Conservation (phyloP, 1,284 basidiomycete genomes). For the Boletus sp. region DNA sequence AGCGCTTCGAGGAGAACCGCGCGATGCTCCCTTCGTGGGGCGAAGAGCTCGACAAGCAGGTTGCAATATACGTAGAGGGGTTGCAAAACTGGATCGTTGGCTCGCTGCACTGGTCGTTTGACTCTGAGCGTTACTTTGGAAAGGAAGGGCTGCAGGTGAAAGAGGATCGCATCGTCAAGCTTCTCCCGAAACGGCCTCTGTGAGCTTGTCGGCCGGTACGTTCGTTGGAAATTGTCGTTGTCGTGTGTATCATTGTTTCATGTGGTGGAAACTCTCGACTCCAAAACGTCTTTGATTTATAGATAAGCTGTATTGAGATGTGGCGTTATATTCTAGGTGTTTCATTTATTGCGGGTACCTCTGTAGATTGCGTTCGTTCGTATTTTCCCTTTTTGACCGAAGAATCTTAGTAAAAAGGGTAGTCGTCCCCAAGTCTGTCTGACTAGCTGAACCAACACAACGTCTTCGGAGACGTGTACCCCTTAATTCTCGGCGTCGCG, state of each 20-base stretch:
- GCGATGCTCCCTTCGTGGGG: constrained; percentile 50
- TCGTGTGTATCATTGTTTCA: neutral
- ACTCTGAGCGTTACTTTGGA: constrained; percentile 54
- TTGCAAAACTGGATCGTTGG: constrained; percentile 58
- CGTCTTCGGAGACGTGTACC: neutral
- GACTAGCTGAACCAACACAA: constrained; percentile 3
- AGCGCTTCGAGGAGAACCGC: constrained; percentile 43
- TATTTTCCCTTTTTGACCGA: constrained; percentile 8
- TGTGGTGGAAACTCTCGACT: neutral
- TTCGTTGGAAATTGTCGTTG: neutral
- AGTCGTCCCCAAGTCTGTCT: neutral
- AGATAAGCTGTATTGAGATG: constrained; percentile 9
- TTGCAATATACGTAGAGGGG: constrained; percentile 47
- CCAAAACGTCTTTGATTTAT: constrained; percentile 5
- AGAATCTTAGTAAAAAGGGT: constrained; percentile 3
- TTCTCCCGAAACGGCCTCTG: constrained; percentile 36
- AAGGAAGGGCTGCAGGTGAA: constrained; percentile 45
- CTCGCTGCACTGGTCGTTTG: constrained; percentile 57
- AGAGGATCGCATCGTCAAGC: constrained; percentile 40
- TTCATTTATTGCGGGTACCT: neutral
- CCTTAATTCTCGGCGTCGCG: neutral
- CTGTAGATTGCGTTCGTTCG: constrained; percentile 7
- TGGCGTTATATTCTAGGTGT: constrained; percentile 1
- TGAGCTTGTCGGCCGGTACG: constrained; percentile 9
- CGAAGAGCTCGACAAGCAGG: constrained; percentile 46